Base-by-base conservation (phyloP, 2,329 filamentous ascomycete genomes). In the Fusarium coicis region DNA sequence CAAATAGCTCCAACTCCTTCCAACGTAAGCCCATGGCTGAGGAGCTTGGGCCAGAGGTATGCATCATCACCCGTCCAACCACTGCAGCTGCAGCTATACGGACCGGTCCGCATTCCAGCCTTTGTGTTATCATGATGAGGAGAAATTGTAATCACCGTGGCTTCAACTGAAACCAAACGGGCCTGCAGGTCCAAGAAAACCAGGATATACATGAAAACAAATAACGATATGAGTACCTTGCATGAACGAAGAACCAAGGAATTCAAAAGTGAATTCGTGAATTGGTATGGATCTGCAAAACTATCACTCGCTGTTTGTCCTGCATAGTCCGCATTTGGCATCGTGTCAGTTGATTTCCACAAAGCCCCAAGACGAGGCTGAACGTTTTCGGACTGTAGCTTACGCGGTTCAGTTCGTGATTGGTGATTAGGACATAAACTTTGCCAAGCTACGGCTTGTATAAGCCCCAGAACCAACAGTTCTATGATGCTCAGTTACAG, bases 201-300 rank as follows among this genome's bases (percentile, higher is more conserved):
- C n/a, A 19, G 11, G 8, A 21, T 26, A 5, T 34, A 18, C 43
- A 50, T 34, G 37, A 66, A 66, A 70, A 55, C 23, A 36, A 65
- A 50, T 12, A 52, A n/a, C 47, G 34, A 58, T 23, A 23, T 46
- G 12, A 26, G 37, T 49, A 28, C 66, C 43, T 61, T 70, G 32
- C 66, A 49, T 66, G 15, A 49, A 42, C 1, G 7, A 49, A 32
- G 39, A 43, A 36, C 28, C 10, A 28, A 56, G 47, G 28, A 62
- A 34, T 18, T 34, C 16, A 10, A 34, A 42, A 21, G 15, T 43
- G 40, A 46, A 40, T 40, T 56, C 16, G n/a, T 10, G 9, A 23
- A 12, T 40, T 70, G 67, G 67, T 55, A 70, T 70, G 67, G 59
- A 70, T 70, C 66, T n/a, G 34, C 66, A 28, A 54, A 46, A 15